A percentile compares a stretch with the other conserved stretches of the same genome.
Conservation (phyloP, 495 filamentous ascomycete genomes). For the Mycothermus thermophilus region DNA sequence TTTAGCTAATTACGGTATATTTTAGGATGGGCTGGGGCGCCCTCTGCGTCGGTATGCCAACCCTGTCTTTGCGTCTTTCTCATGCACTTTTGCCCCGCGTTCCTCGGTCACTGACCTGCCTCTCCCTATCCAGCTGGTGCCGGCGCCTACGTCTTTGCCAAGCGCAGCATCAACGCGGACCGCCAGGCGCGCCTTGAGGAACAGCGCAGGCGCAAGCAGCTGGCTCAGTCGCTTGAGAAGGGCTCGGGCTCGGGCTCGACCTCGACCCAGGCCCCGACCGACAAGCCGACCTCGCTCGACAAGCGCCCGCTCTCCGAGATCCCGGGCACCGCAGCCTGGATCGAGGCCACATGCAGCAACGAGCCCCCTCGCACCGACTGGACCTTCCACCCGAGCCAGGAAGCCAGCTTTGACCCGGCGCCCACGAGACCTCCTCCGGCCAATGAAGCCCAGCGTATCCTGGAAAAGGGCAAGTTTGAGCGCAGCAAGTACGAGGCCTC, state of each 20-base stretch:
- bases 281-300: too few species aligned
- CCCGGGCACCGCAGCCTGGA: too few species aligned
- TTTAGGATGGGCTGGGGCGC: slow-evolving; percentile 75
- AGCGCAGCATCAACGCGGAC: slow-evolving; percentile 83
- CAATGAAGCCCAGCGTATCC: slow-evolving; percentile 51
- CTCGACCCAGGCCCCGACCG: too few species aligned
- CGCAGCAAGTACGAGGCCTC: slow-evolving; percentile 71
- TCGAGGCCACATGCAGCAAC: too few species aligned
- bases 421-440: slow-evolving; percentile 71
- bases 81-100: too few species aligned
- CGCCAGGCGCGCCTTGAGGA: slow-evolving; percentile 56
- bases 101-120: too few species aligned
- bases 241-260: too few species aligned
- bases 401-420: slow-evolving; percentile 70
- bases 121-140: slow-evolving; percentile 68
- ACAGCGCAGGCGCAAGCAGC: slow-evolving; percentile 47
- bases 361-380: slow-evolving; percentile 38
- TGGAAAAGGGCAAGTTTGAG: slow-evolving; percentile 81
- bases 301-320: too few species aligned
- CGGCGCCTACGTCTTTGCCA: slow-evolving; percentile 86
- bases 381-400: slow-evolving; percentile 61
- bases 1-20: too few species aligned
- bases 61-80: background rate
- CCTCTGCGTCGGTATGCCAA: slow-evolving; percentile 57
- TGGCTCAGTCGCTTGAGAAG: slow-evolving; percentile 46